Conservation (phyloP, 73 alveolate species). For the Paramecium caudatum region DNA sequence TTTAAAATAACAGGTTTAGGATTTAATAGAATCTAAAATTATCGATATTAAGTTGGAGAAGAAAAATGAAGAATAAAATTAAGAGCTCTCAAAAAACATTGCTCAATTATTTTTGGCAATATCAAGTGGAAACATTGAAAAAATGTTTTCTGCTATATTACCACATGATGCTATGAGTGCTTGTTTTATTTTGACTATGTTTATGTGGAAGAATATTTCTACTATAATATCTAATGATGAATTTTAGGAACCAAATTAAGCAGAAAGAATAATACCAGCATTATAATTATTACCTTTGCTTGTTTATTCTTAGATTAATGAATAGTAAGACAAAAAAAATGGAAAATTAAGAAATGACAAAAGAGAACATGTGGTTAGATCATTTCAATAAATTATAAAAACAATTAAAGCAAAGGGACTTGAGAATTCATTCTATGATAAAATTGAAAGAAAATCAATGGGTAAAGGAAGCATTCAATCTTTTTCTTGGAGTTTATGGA, state of each 20-base stretch:
- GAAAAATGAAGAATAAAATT: background rate
- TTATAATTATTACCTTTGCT: conserved; percentile 43
- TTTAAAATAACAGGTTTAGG: conserved; percentile 2
- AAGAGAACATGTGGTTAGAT: background rate
- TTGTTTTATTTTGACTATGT: conserved; percentile 23
- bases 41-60: background rate
- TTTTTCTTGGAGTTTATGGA: conserved; percentile 61
- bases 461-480: background rate
- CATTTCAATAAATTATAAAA: background rate
- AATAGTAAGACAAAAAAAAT: conserved; percentile 32
- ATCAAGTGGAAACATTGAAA: conserved; percentile 44
- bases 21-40: conserved; percentile 2
- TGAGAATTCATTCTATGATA: background rate
- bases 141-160: background rate
- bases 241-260: background rate
- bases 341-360: background rate
- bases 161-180: conserved; percentile 46
- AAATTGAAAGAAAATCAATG: background rate
- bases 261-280: background rate
- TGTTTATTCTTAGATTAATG: conserved; percentile 51
- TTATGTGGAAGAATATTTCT: conserved; percentile 20
- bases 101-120: conserved; percentile 62
- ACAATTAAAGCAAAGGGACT: background rate
- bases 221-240: conserved; percentile 14
- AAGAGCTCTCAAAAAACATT: conserved; percentile 5